phyloP scores from a whole-genome alignment of 768 basidiomycete genomes.

The Tubosaeta sp. region DNA sequence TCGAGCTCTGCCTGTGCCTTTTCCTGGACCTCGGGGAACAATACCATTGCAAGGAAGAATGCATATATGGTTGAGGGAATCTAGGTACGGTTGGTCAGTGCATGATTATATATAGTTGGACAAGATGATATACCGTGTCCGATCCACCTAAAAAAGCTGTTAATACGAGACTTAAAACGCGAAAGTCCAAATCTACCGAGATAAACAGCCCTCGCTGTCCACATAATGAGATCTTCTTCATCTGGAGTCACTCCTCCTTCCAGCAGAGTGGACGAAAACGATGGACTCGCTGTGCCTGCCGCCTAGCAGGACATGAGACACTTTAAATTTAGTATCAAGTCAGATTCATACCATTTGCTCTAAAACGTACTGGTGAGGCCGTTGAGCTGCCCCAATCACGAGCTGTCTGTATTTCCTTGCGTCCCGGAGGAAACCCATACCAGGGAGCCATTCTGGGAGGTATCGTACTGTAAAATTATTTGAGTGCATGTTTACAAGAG shows the following conservation, averaged over 20 bases:
- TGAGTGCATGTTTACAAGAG: too few species aligned
- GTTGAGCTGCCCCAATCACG: conserved; percentile 38
- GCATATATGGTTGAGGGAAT: conserved; percentile 11
- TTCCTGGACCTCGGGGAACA: conserved; percentile 15
- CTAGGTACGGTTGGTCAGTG: not conserved
- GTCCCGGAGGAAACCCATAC: conserved; percentile 31
- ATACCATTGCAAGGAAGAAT: conserved; percentile 24
- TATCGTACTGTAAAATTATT: conserved; percentile 19
- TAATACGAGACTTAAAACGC: not conserved
- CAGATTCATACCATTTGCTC: conserved; percentile 41
- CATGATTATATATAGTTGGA: conserved; percentile 34
- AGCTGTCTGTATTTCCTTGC: conserved; percentile 24
- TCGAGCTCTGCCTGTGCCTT: too few species aligned
- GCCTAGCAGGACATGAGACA: conserved; percentile 11
- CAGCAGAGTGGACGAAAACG: conserved; percentile 16
- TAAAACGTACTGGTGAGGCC: conserved; percentile 8
- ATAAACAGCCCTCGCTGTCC: conserved; percentile 9
- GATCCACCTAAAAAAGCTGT: conserved; percentile 31
- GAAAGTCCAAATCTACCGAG: conserved; percentile 3
- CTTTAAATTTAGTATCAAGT: not conserved
- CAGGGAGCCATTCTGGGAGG: conserved; percentile 34
- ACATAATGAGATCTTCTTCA: conserved; percentile 20
- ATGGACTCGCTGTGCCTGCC: conserved; percentile 12
- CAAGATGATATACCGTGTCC: conserved; percentile 38
- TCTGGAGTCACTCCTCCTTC: conserved; percentile 8